These are phyloP conservation scores for Fusarium bulbicola DNA, from an alignment of 2,329 filamentous ascomycete genomes.

Conservation along the genomic window DNA sequence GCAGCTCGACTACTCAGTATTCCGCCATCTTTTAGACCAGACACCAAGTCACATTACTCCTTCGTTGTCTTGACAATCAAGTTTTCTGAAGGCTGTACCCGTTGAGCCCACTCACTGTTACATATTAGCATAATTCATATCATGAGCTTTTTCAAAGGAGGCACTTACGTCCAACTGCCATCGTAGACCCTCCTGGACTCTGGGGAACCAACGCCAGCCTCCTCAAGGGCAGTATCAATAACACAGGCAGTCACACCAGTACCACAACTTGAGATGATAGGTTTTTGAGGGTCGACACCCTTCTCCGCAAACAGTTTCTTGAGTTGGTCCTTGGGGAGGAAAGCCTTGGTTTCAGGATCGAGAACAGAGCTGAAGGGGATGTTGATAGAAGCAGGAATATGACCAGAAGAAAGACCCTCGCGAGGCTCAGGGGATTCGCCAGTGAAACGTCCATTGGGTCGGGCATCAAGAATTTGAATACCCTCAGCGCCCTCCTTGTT, in stretches of 20 bases:
- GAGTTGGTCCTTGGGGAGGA: slow-evolving; percentile 77
- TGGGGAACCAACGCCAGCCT: slow-evolving; percentile 76
- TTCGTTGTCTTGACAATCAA: slow-evolving; percentile 66
- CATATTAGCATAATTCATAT: slow-evolving; percentile 36
- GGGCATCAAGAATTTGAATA: slow-evolving; percentile 89
- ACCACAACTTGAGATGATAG: slow-evolving; percentile 88
- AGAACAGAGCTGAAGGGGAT: slow-evolving; percentile 83
- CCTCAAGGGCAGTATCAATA: slow-evolving; percentile 84
- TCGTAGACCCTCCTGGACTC: slow-evolving; percentile 84
- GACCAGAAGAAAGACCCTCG: slow-evolving; percentile 84
- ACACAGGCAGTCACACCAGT: slow-evolving; percentile 94
- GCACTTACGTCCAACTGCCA: slow-evolving; percentile 94
- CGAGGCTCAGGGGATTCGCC: slow-evolving; percentile 88
- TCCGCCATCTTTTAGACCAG: slow-evolving; percentile 26
- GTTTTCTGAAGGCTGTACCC: slow-evolving; percentile 68
- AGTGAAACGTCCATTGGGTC: slow-evolving; percentile 80
- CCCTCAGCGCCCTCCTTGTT: slow-evolving; percentile 86
- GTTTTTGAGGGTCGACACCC: slow-evolving; percentile 79
- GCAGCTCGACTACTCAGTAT: slow-evolving; percentile 37
- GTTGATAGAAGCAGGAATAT: slow-evolving; percentile 88
- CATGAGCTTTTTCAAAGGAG: background rate
- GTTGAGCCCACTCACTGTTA: slow-evolving; percentile 72
- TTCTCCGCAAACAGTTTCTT: slow-evolving; percentile 80
- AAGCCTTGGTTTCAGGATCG: slow-evolving; percentile 83
- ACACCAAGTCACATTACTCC: slow-evolving; percentile 24